phyloP scores from a whole-genome alignment of 1,284 basidiomycete species.

The Erythrobasidium hasegawianum region DNA sequence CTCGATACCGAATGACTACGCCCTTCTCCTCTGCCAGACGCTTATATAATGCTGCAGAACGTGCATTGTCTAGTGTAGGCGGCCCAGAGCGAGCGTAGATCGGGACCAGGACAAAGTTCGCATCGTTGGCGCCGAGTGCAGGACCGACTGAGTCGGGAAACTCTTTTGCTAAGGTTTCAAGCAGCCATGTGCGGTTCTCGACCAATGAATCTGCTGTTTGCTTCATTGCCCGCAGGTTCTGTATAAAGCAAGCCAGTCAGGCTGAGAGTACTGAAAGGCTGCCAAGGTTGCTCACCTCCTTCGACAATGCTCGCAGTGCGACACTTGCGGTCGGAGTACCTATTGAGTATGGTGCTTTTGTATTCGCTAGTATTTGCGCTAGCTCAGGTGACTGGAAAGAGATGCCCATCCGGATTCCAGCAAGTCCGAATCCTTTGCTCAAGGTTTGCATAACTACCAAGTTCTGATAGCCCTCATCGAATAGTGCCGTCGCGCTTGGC shows the following conservation, averaged over 20 bases:
- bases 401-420: constrained; percentile 89
- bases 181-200: constrained; percentile 38
- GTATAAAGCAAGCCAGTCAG: not conserved
- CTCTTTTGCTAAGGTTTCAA: constrained; percentile 51
- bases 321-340: constrained; percentile 83
- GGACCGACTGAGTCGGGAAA: constrained; percentile 55
- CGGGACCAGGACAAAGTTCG: constrained; percentile 86
- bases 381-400: constrained; percentile 84
- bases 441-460: constrained; percentile 91
- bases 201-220: constrained; percentile 36
- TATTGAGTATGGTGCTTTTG: constrained; percentile 97
- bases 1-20: constrained; percentile 87
- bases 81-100: constrained; percentile 57
- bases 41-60: constrained; percentile 72
- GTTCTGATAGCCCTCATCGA: constrained; percentile 70
- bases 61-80: constrained; percentile 62
- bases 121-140: constrained; percentile 76
- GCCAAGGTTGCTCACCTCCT: constrained; percentile 59
- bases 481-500: constrained; percentile 63
- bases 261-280: not conserved
- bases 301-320: constrained; percentile 71
- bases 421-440: constrained; percentile 93
- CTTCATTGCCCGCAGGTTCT: constrained; percentile 21
- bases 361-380: constrained; percentile 88
- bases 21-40: constrained; percentile 65